Base-by-base conservation (phyloP, 1,284 basidiomycete species). In the Malassezia cuniculi region DNA sequence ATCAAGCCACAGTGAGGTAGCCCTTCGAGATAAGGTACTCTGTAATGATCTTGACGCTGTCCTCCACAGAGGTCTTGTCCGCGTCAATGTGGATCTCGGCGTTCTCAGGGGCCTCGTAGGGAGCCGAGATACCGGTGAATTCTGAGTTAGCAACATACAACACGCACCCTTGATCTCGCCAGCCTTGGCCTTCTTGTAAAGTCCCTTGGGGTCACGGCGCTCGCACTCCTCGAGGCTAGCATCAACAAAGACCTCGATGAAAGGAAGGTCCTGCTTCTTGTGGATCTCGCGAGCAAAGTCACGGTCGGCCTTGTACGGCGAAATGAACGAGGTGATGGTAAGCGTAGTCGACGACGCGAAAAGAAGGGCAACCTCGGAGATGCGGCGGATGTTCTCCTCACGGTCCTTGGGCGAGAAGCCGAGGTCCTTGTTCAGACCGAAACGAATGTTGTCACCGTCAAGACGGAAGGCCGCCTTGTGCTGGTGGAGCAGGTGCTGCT, bases 391-490 rank as follows among this genome's bases (percentile, higher is more conserved):
- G 70, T 99, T 99, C 72, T 99, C 90, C 53, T 86, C 84, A 40
- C 90, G 77, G 35, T 87, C 89, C 63, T 80, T 80, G 62, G 87
- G 87, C 57, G 87, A 84, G 65, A 99, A 99, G 1, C 90, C 87
- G 34, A 99, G 79, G 65, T 97, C 90, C 72, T 85, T 95, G 76
- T 97, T 97, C 33, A 99, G 73, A 7, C 93, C 93, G 61, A 94
- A 90, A 41, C 90, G 79, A 48, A 97, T 75, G 70, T 97, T 97
- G 72, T 97, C 90, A 4, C 90, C 90, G 64, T 99, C 90, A 17
- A 99, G 75, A 28, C 90, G 79, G 71, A 93, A 97, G 28, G 81
- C 73, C 57, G 85, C 85, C 59, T 82, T 84, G 48, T 78, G 75
- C 40, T 81, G 73, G 69, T 89, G 83, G 38, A 99, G 74, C 11